Conservation (phyloP, 495 filamentous ascomycete species). For the Penicillium salamii region DNA sequence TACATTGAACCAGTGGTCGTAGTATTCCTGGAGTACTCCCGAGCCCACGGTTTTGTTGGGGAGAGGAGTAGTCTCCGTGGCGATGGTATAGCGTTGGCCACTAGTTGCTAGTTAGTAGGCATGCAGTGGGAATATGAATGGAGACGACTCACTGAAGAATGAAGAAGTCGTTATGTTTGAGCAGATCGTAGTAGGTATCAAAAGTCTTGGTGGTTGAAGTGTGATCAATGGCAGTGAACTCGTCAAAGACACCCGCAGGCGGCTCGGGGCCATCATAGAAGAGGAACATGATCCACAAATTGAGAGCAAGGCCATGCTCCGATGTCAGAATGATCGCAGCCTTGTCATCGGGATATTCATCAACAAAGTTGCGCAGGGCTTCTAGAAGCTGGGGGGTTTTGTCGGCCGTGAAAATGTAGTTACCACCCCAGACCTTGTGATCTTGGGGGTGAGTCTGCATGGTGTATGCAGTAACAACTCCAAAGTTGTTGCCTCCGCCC, state of each 20-base stretch:
- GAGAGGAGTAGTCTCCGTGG: conserved; percentile 56
- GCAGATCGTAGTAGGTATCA: conserved; percentile 50
- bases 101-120: conserved; percentile 20
- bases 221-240: conserved; percentile 51
- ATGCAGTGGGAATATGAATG: too few species aligned
- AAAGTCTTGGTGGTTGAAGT: conserved; percentile 49
- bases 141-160: conserved; percentile 33
- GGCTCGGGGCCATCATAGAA: conserved; percentile 60
- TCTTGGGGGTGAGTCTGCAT: conserved; percentile 43
- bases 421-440: conserved; percentile 51
- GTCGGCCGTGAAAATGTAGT: conserved; percentile 45
- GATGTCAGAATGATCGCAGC: conserved; percentile 53
- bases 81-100: conserved; percentile 52
- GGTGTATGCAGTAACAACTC: conserved; percentile 57
- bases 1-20: conserved; percentile 51
- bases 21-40: conserved; percentile 44
- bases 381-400: conserved; percentile 40
- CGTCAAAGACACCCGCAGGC: conserved; percentile 52
- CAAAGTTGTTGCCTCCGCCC: conserved; percentile 59
- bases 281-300: conserved; percentile 60
- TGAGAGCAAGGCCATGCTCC: conserved; percentile 46
- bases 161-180: conserved; percentile 38
- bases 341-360: conserved; percentile 50
- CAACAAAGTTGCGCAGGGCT: conserved; percentile 51
- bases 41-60: conserved; percentile 39